These are phyloP conservation scores for Cryptosporidium viatorum DNA, from an alignment of 169 alveolate genomes.

Conservation along the genomic window DNA sequence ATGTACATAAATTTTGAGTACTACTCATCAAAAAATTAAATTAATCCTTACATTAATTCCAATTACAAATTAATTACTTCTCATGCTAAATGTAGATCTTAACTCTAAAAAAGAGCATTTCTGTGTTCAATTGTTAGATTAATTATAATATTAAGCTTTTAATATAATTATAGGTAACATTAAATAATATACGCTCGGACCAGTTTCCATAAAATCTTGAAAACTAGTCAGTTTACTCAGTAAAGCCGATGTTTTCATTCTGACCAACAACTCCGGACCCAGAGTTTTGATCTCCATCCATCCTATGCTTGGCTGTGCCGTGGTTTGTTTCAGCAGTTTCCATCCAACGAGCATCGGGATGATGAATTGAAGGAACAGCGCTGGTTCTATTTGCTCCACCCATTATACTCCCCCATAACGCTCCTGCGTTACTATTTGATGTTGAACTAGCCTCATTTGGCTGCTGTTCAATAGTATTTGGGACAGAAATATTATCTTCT, in stretches of 20 bases:
- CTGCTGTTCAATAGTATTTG: conserved; percentile 62
- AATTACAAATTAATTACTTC: conserved; percentile 16
- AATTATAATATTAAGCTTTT: conserved; percentile 18
- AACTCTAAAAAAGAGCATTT: conserved; percentile 19
- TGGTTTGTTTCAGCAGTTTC: conserved; percentile 59
- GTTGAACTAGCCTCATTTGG: conserved; percentile 13
- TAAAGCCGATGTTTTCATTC: conserved; percentile 33
- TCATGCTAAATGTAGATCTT: background rate
- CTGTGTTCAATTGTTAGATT: conserved; percentile 11
- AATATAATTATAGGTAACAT: conserved; percentile 6
- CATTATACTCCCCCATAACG: conserved; percentile 73
- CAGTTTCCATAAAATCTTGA: background rate
- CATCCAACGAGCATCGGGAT: conserved; percentile 76
- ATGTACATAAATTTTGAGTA: background rate
- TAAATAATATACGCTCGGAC: background rate
- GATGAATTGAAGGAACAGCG: conserved; percentile 68
- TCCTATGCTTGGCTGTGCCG: conserved; percentile 34
- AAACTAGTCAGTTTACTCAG: conserved; percentile 7
- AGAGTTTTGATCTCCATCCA: conserved; percentile 42
- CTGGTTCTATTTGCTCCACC: conserved; percentile 45
- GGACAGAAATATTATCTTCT: conserved; percentile 64
- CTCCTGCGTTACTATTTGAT: conserved; percentile 3
- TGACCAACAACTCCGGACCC: conserved; percentile 42
- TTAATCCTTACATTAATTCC: conserved; percentile 12
- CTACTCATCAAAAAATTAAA: background rate